Evolutionary conservation across 345 rosid genomes (phyloP), one percentile per base, ranked within the genome.

Genomic region (Eucalyptus cloeziana): DNA sequence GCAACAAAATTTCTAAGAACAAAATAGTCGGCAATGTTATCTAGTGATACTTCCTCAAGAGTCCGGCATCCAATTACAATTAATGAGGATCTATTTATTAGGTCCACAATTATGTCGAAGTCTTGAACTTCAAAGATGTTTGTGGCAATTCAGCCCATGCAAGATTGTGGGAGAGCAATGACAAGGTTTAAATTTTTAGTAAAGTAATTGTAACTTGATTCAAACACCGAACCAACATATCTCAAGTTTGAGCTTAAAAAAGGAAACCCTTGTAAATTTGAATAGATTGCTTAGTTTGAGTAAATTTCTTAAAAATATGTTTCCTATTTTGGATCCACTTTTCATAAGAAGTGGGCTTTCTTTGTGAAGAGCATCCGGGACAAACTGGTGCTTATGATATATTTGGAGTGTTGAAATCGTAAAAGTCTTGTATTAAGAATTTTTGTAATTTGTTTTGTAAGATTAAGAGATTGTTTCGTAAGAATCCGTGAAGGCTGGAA

Each of bases 111-210:
- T n/a, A 64, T n/a, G 76, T n/a, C 2, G 3, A 64, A n/a, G 76
- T 30, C 37, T n/a, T 14, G 21, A 64, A 64, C 76, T 64, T 64
- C 10, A 4, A 15, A 4, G 10, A 64, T n/a, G 37, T 2, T n/a
- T n/a, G 5, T 64, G 21, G 40, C 9, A 0, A 64, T 14, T n/a
- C 10, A n/a, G 76, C 76, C 10, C 21, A 14, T 15, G 76, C n/a
- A 33, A 14, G 76, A 8, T 8, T n/a, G 1, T 64, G 3, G 2
- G 5, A 64, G 76, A 14, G 8, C 33, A 14, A 4, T 1, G 0
- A n/a, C 5, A 16, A 64, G 10, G 76, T 64, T 64, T 10, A 7
- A 64, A n/a, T 64, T 64, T 64, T 14, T 14, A 64, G 33, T 8
- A 13, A n/a, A 64, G 37, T 15, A n/a, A 64, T 64, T 64, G 37